Evolutionary conservation across 2,329 filamentous ascomycete species (phyloP).

Genomic region (Pezicula carpinea): DNA sequence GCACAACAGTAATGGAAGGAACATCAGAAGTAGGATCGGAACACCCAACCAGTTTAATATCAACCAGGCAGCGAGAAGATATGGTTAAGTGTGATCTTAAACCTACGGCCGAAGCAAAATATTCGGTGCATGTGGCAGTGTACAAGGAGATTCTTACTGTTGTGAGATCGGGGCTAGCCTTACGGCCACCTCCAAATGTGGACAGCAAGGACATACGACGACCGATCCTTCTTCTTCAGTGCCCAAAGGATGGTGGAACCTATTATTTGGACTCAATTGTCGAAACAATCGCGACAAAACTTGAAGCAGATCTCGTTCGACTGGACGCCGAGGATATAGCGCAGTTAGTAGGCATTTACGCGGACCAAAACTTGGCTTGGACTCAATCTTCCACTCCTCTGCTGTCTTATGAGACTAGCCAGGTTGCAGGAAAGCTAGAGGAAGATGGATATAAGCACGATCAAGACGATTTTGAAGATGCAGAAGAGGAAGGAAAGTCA

Average conservation of each 20-base stretch:
- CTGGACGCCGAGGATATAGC: constrained; percentile 68
- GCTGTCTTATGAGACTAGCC: constrained; percentile 52
- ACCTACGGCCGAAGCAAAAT: constrained; percentile 17
- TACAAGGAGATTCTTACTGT: constrained; percentile 38
- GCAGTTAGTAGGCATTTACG: constrained; percentile 62
- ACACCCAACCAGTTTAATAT: background rate
- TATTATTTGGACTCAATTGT: constrained; percentile 56
- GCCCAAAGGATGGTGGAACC: constrained; percentile 50
- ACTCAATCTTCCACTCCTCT: constrained; percentile 45
- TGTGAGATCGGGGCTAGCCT: constrained; percentile 44
- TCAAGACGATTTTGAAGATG: constrained; percentile 36
- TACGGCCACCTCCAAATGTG: constrained; percentile 33
- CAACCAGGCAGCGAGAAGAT: constrained; percentile 2
- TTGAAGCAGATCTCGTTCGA: constrained; percentile 62
- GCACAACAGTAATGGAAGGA: background rate
- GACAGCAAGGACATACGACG: constrained; percentile 39
- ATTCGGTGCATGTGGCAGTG: constrained; percentile 24
- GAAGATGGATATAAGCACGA: constrained; percentile 41
- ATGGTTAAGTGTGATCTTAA: constrained; percentile 12
- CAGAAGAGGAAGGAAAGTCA: constrained; percentile 29
- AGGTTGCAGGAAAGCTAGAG: constrained; percentile 48
- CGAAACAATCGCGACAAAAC: constrained; percentile 53
- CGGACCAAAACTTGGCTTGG: constrained; percentile 54
- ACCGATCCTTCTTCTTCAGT: constrained; percentile 54
- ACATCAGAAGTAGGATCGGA: background rate